These are phyloP conservation scores for Magnusiomyces tetraspermus DNA, from an alignment of 1,139 yeast species.

Conservation along the genomic window DNA sequence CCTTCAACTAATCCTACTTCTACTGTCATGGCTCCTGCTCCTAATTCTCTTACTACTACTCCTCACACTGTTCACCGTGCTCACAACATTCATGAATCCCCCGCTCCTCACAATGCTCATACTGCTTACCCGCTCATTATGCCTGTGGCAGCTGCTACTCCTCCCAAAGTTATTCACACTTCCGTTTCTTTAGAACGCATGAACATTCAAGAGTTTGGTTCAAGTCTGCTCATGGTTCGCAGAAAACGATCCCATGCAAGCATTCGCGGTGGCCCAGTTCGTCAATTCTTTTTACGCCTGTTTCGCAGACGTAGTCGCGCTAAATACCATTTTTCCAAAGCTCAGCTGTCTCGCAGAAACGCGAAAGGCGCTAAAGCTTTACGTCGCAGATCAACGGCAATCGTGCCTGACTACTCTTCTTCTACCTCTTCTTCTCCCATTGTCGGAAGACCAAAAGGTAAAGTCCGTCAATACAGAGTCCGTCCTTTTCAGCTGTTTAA, in stretches of 20 bases:
- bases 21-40: no score
- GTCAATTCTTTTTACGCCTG: constrained; percentile 18
- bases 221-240: constrained; percentile 10
- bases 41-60: no score
- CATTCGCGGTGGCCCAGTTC: constrained; percentile 19
- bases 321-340: constrained; percentile 18
- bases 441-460: background rate
- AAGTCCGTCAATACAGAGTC: constrained; percentile 6
- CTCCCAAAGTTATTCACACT: no score
- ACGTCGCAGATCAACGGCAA: constrained; percentile 1
- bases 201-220: constrained; percentile 13
- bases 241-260: constrained; percentile 20
- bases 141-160: no score
- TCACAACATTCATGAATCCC: no score
- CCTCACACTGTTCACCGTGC: no score
- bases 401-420: background rate
- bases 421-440: background rate
- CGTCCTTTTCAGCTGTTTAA: constrained; percentile 7
- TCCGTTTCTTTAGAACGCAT: constrained; percentile 11
- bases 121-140: background rate
- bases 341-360: constrained; percentile 17
- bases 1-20: no score
- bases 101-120: background rate
- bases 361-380: constrained; percentile 12
- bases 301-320: constrained; percentile 19